Evolutionary conservation across 352 stramenopile species (phyloP).

Genomic region (Globisporangium paddicum): DNA sequence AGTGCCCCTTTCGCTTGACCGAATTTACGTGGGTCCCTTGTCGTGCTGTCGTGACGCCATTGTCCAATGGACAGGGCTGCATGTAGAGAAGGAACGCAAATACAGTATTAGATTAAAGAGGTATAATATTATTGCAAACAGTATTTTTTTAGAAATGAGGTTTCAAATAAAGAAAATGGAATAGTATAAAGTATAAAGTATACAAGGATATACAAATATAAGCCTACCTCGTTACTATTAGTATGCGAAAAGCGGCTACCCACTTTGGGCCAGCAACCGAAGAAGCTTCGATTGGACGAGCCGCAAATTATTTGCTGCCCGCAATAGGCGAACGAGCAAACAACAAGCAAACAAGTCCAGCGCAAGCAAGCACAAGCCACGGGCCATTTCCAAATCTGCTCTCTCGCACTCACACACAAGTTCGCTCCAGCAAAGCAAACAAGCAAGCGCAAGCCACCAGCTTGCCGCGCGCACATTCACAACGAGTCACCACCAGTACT

Average conservation of each 20-base stretch:
- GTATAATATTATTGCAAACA: too few species aligned
- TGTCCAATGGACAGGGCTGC: neutral
- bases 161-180: too few species aligned
- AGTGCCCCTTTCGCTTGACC: neutral
- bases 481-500: constrained; percentile 10
- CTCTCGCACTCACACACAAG: neutral
- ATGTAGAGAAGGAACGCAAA: too few species aligned
- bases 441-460: neutral
- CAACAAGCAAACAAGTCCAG: neutral
- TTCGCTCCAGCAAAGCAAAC: too few species aligned
- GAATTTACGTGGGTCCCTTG: neutral
- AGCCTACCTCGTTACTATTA: too few species aligned
- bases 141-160: too few species aligned
- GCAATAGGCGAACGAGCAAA: neutral
- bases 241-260: constrained; percentile 12
- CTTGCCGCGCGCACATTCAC: constrained; percentile 1
- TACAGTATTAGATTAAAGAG: too few species aligned
- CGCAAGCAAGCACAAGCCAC: neutral
- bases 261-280: constrained; percentile 4
- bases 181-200: too few species aligned
- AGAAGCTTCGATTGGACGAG: constrained; percentile 14
- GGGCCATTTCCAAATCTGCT: constrained; percentile 1
- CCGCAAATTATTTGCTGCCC: constrained; percentile 8
- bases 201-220: too few species aligned
- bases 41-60: constrained; percentile 4